Percentiles rank a stretch among this genome's conserved stretches.
Conservation (phyloP, 768 basidiomycete species). For the Trametopsis cervina region DNA sequence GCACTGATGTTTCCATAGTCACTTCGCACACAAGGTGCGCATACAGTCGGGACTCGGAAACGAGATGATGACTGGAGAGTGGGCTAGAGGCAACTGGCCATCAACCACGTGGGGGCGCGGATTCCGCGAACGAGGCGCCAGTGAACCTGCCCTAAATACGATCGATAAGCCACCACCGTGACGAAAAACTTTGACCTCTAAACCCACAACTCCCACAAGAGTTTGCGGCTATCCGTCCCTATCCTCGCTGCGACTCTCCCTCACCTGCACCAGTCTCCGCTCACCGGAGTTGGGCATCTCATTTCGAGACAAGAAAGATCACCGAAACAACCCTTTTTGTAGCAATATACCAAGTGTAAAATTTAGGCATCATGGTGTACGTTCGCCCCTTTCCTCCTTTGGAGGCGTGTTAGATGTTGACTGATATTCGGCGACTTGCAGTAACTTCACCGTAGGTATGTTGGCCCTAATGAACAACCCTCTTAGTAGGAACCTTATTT, state of each 20-base stretch:
- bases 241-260: slow-evolving; percentile 16
- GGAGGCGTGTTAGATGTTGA: slow-evolving; percentile 20
- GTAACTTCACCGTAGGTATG: slow-evolving; percentile 88
- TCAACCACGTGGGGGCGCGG: too few species aligned
- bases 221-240: slow-evolving; percentile 23
- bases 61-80: too few species aligned
- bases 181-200: slow-evolving; percentile 20
- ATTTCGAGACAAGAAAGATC: too few species aligned
- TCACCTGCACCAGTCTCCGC: too few species aligned
- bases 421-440: slow-evolving; percentile 29
- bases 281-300: too few species aligned
- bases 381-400: slow-evolving; percentile 26
- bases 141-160: slow-evolving; percentile 36
- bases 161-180: slow-evolving; percentile 34
- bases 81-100: too few species aligned
- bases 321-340: too few species aligned
- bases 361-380: slow-evolving; percentile 75
- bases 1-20: too few species aligned
- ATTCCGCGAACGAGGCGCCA: slow-evolving; percentile 1
- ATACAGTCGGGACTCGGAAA: too few species aligned
- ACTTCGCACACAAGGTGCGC: too few species aligned
- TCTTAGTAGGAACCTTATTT: slow-evolving; percentile 6
- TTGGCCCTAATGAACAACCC: slow-evolving; percentile 10
- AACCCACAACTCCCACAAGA: slow-evolving; percentile 12
- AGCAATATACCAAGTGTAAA: slow-evolving; percentile 25